A percentile compares a stretch with the other conserved stretches of the same genome.
Evolutionary conservation across 2,329 filamentous ascomycete genomes (phyloP).

Genomic region (Lomentospora prolificans): DNA sequence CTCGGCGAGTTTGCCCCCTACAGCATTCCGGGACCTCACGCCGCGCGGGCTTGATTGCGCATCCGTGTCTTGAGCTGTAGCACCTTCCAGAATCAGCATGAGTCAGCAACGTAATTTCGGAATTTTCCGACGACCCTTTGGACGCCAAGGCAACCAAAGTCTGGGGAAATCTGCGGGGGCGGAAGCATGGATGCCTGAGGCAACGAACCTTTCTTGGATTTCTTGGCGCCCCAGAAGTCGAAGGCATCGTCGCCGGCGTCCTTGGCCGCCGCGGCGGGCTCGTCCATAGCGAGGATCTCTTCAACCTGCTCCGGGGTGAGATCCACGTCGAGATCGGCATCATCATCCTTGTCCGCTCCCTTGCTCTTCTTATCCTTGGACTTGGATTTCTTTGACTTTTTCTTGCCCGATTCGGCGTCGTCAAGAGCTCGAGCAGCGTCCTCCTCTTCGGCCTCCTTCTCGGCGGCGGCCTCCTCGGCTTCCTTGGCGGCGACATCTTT

Average conservation of each 20-base stretch:
- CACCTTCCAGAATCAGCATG: conserved; percentile 36
- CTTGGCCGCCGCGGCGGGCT: conserved; percentile 16
- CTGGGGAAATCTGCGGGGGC: not conserved
- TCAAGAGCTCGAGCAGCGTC: conserved; percentile 21
- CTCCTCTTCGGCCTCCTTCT: conserved; percentile 23
- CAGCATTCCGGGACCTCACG: conserved; percentile 30
- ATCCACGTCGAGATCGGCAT: conserved; percentile 16
- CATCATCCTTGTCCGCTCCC: conserved; percentile 20
- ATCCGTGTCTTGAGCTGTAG: conserved; percentile 26
- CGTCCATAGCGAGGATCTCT: conserved; percentile 29
- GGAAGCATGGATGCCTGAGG: conserved; percentile 1
- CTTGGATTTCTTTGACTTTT: conserved; percentile 9
- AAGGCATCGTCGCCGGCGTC: conserved; percentile 32
- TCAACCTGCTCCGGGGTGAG: conserved; percentile 33
- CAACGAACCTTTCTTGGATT: conserved; percentile 30
- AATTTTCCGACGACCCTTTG: conserved; percentile 14
- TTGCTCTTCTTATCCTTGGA: conserved; percentile 18
- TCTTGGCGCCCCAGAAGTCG: conserved; percentile 48
- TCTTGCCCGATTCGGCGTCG: conserved; percentile 23
- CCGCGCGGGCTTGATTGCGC: conserved; percentile 27
- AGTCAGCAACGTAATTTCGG: conserved; percentile 41
- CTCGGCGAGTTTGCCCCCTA: conserved; percentile 44
- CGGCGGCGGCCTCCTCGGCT: conserved; percentile 16
- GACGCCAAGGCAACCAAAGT: not conserved
- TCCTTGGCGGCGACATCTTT: conserved; percentile 28